These are phyloP conservation scores for Ricinus communis DNA, from an alignment of 345 rosid species.

Conservation along the genomic window DNA sequence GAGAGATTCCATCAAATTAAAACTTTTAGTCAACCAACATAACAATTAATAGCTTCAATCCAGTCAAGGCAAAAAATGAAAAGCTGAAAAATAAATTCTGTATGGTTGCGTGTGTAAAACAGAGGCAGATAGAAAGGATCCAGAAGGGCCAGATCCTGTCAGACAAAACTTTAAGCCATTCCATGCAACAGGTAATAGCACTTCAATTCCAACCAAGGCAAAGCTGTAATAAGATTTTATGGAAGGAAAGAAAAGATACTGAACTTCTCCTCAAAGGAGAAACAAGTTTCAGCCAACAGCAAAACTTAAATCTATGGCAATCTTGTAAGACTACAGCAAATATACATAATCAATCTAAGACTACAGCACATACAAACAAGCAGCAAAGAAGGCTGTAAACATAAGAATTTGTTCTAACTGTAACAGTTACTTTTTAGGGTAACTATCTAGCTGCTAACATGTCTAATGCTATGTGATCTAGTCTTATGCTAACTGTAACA, in stretches of 20 bases:
- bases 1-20: background rate
- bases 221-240: background rate
- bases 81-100: too few species aligned
- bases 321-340: background rate
- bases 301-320: background rate
- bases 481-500: too few species aligned
- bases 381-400: background rate
- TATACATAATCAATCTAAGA: too few species aligned
- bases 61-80: too few species aligned
- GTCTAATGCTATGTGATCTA: background rate
- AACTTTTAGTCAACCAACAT: too few species aligned
- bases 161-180: slow-evolving; percentile 7
- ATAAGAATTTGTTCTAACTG: background rate
- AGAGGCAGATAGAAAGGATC: too few species aligned
- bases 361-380: background rate
- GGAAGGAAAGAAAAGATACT: background rate
- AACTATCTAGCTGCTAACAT: background rate
- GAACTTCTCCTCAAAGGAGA: background rate
- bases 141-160: too few species aligned
- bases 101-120: too few species aligned
- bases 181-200: background rate
- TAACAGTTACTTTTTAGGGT: background rate
- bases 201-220: background rate
- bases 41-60: too few species aligned
- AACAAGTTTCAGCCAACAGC: background rate